Percentiles rank a stretch among this genome's conserved stretches.
Conservation (phyloP, 805 yeast species). For the Barnettozyma populi region DNA sequence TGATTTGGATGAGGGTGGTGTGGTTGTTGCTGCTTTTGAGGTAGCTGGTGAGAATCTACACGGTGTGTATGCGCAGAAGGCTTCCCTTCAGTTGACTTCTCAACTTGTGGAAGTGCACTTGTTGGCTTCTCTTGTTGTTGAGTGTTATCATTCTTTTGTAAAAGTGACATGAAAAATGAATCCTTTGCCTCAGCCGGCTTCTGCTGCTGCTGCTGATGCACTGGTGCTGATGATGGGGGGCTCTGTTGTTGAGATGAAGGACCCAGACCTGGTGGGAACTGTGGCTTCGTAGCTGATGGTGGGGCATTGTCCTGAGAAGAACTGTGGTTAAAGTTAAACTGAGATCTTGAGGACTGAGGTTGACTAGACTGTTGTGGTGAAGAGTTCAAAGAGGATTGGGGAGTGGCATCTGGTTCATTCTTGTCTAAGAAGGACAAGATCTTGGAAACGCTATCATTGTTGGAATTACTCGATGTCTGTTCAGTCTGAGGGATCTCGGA, state of each 20-base stretch:
- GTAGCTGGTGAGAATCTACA: constrained; percentile 2
- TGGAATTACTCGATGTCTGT: background rate
- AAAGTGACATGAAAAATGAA: constrained; percentile 23
- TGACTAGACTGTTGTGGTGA: constrained; percentile 7
- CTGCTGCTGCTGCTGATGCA: constrained; percentile 3
- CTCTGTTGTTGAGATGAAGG: constrained; percentile 2
- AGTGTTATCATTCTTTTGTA: constrained; percentile 15
- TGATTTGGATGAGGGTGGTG: constrained; percentile 3
- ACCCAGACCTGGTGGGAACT: constrained; percentile 20
- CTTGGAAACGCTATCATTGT: constrained; percentile 21
- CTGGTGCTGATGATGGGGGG: constrained; percentile 6
- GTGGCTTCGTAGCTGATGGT: constrained; percentile 9
- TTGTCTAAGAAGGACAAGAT: constrained; percentile 23
- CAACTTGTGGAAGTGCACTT: background rate
- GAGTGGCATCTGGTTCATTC: constrained; percentile 12
- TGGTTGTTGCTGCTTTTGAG: constrained; percentile 4
- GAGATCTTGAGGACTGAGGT: constrained; percentile 7
- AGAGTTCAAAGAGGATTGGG: constrained; percentile 7
- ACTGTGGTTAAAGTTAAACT: constrained; percentile 2
- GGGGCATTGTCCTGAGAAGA: constrained; percentile 4
- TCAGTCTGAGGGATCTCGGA: background rate
- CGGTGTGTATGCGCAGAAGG: constrained; percentile 1
- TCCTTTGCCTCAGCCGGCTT: constrained; percentile 15
- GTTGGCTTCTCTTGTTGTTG: constrained; percentile 7
- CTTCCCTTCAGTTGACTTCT: background rate